Percentiles rank a stretch among this genome's conserved stretches.
phyloP scores from a whole-genome alignment of 441 rosid species.

The Gossypium davidsonii region DNA sequence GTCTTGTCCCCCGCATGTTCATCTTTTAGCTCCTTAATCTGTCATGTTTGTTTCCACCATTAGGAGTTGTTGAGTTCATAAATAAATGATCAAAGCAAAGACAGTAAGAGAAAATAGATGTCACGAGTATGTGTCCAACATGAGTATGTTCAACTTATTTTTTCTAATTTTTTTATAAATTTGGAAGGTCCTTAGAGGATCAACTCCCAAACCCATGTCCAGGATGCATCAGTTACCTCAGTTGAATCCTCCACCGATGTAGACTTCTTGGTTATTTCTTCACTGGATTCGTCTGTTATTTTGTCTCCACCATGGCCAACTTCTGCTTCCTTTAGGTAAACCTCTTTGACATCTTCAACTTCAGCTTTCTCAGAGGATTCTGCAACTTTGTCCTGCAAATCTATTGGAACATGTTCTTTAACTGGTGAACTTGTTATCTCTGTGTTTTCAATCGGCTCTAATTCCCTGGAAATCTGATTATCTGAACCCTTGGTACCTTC shows the following conservation, averaged over 20 bases:
- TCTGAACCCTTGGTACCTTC: slow-evolving; percentile 22
- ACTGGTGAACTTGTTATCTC: slow-evolving; percentile 13
- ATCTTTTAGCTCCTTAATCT: slow-evolving; percentile 27
- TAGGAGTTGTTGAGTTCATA: slow-evolving; percentile 1
- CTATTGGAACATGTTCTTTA: slow-evolving; percentile 15
- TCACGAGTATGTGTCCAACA: not conserved
- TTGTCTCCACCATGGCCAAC: slow-evolving; percentile 18
- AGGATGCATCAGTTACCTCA: slow-evolving; percentile 19
- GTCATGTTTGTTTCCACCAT: slow-evolving; percentile 16
- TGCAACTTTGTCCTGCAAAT: slow-evolving; percentile 14
- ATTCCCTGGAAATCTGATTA: slow-evolving; percentile 23
- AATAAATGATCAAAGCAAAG: not conserved
- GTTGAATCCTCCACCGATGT: slow-evolving; percentile 25
- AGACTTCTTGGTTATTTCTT: slow-evolving; percentile 13
- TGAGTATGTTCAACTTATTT: not conserved
- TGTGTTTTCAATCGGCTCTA: slow-evolving; percentile 9
- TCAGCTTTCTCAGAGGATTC: slow-evolving; percentile 25
- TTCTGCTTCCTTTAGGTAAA: slow-evolving; percentile 22
- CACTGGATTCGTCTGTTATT: not conserved
- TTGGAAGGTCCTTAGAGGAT: not conserved
- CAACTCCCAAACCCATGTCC: not conserved
- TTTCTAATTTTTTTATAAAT: too few species aligned
- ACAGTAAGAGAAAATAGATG: not conserved
- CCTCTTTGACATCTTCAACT: slow-evolving; percentile 23
- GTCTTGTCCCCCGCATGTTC: slow-evolving; percentile 24